These are phyloP conservation scores for Lasiodiplodia gonubiensis DNA, from an alignment of 2,329 filamentous ascomycete genomes.

Conservation along the genomic window DNA sequence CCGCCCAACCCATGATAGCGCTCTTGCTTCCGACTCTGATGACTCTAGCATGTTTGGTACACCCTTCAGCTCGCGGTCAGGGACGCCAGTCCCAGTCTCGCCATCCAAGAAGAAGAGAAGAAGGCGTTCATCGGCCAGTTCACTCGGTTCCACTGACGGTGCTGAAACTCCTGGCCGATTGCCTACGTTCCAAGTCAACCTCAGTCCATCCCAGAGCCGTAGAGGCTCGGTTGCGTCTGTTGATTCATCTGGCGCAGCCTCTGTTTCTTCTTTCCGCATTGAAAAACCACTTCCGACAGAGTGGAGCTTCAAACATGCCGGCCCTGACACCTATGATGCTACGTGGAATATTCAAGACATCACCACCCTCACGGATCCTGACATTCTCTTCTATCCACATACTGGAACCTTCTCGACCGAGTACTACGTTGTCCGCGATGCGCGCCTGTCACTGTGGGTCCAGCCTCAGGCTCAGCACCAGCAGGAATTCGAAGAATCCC, in stretches of 20 bases:
- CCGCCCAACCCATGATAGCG: conserved; percentile 11
- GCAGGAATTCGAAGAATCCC: conserved; percentile 17
- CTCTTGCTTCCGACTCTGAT: background rate
- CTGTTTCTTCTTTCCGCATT: background rate
- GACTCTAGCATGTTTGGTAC: conserved; percentile 15
- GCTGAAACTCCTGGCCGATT: background rate
- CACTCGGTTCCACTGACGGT: background rate
- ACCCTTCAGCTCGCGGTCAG: conserved; percentile 9
- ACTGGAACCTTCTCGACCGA: conserved; percentile 56
- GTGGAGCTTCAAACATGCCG: conserved; percentile 11
- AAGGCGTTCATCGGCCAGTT: background rate
- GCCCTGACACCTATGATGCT: conserved; percentile 22
- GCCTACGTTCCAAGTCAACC: conserved; percentile 4
- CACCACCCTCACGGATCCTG: conserved; percentile 34
- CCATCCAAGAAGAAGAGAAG: conserved; percentile 6
- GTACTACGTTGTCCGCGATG: conserved; percentile 33
- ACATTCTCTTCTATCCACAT: conserved; percentile 42
- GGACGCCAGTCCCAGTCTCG: background rate
- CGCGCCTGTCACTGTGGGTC: conserved; percentile 19
- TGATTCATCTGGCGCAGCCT: background rate
- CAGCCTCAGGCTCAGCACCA: conserved; percentile 18
- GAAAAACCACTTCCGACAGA: background rate
- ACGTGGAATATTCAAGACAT: conserved; percentile 26
- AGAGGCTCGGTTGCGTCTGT: conserved; percentile 6
- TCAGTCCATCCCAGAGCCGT: background rate